Percentiles rank a stretch among this genome's conserved stretches.
These are phyloP conservation scores for Mortierella sp. DNA, from an alignment of 371 early-diverging fungal genomes.

Conservation along the genomic window DNA sequence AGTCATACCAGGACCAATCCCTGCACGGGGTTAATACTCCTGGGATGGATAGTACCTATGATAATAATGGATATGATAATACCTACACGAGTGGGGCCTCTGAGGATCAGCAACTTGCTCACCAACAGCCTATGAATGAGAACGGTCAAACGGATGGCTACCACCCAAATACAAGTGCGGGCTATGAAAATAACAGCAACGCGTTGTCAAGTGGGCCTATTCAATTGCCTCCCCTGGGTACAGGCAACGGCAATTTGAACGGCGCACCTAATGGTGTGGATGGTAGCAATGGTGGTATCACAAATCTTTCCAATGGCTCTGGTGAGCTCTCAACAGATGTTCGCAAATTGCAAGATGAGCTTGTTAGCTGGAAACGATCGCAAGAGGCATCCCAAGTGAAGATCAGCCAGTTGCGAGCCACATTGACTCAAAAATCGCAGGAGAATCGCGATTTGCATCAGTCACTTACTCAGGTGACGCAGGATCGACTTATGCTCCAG, in stretches of 20 bases:
- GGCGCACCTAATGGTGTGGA: neutral
- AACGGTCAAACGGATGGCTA: neutral
- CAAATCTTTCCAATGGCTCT: constrained; percentile 5
- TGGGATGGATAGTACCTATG: neutral
- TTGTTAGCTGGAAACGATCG: constrained; percentile 49
- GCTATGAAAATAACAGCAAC: neutral
- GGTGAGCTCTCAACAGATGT: constrained; percentile 37
- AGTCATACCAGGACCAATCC: neutral
- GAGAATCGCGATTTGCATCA: constrained; percentile 45
- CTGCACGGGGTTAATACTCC: neutral
- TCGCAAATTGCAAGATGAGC: constrained; percentile 50
- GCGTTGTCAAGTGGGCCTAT: constrained; percentile 19
- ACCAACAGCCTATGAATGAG: neutral
- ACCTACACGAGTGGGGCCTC: neutral
- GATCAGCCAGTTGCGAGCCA: constrained; percentile 39
- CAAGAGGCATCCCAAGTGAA: constrained; percentile 49
- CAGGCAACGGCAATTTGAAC: constrained; percentile 17
- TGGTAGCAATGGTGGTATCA: neutral
- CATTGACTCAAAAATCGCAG: constrained; percentile 47
- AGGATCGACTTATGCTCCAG: constrained; percentile 51
- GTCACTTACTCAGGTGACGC: constrained; percentile 35
- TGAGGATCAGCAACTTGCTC: neutral
- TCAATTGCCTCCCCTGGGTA: constrained; percentile 10
- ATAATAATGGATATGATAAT: neutral
- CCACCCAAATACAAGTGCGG: neutral